Evolutionary conservation across 805 yeast genomes (phyloP).

Genomic region (Saturnispora zaruensis): DNA sequence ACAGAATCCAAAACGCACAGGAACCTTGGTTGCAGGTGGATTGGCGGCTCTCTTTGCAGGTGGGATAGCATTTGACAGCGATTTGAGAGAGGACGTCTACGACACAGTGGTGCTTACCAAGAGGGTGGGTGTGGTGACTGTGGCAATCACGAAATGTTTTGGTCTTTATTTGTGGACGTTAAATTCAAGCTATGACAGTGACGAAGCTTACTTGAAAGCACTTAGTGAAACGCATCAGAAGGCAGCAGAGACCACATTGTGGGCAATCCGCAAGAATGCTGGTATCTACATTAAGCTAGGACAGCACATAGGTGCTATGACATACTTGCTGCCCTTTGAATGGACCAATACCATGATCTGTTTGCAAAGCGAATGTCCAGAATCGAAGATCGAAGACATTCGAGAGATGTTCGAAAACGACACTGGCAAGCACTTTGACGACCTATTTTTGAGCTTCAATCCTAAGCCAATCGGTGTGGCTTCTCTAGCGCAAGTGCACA

Average conservation of each 20-base stretch:
- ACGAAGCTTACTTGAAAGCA: slow-evolving; percentile 43
- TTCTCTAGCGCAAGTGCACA: slow-evolving; percentile 91
- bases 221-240: slow-evolving; percentile 57
- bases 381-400: slow-evolving; percentile 63
- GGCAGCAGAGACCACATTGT: slow-evolving; percentile 72
- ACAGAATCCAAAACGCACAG: neutral
- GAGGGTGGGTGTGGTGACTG: slow-evolving; percentile 53
- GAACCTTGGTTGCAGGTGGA: slow-evolving; percentile 10
- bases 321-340: slow-evolving; percentile 81
- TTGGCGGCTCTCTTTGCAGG: slow-evolving; percentile 13
- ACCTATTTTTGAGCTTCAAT: slow-evolving; percentile 58
- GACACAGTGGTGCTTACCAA: slow-evolving; percentile 33
- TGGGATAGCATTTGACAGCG: slow-evolving; percentile 28
- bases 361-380: slow-evolving; percentile 84
- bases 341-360: slow-evolving; percentile 97
- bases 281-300: slow-evolving; percentile 93
- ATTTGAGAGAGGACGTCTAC: slow-evolving; percentile 26
- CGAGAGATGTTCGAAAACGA: slow-evolving; percentile 59
- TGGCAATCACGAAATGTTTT: slow-evolving; percentile 70
- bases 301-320: slow-evolving; percentile 87
- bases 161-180: slow-evolving; percentile 55
- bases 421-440: slow-evolving; percentile 50
- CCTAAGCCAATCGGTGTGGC: slow-evolving; percentile 87
- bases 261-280: slow-evolving; percentile 77
- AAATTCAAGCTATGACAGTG: slow-evolving; percentile 30